Evolutionary conservation across 139 green algal species (phyloP).

Genomic region (Chlamydomonas sphaeroides): DNA sequence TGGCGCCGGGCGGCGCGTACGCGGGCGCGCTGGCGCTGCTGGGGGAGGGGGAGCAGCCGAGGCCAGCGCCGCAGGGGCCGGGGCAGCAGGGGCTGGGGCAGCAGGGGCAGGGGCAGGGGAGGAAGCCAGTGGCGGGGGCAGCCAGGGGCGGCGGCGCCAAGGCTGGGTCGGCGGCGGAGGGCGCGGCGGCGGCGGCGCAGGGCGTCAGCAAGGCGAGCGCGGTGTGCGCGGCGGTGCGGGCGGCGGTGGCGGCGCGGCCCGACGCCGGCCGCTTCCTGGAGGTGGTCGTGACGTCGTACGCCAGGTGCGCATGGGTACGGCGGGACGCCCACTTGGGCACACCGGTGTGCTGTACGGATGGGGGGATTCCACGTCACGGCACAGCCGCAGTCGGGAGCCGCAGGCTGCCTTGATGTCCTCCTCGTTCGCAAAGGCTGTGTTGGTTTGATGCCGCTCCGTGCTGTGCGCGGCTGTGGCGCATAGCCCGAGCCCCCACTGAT

Average conservation of each 20-base stretch:
- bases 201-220: conserved; percentile 56
- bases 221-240: conserved; percentile 59
- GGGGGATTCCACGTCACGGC: too few species aligned
- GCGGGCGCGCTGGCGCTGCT: conserved; percentile 42
- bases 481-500: too few species aligned
- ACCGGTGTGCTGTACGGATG: too few species aligned
- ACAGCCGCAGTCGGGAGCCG: too few species aligned
- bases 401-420: too few species aligned
- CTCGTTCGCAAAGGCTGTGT: too few species aligned
- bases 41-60: neutral
- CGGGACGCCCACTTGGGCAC: too few species aligned
- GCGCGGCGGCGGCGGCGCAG: neutral
- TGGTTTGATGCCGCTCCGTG: too few species aligned
- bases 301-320: conserved; percentile 30
- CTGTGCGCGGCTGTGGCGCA: too few species aligned
- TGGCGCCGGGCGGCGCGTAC: conserved; percentile 74
- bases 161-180: neutral
- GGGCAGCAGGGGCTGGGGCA: neutral
- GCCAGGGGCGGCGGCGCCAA: neutral
- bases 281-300: conserved; percentile 70
- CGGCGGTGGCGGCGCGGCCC: conserved; percentile 45
- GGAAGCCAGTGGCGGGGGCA: neutral
- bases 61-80: too few species aligned
- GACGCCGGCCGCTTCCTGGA: conserved; percentile 53
- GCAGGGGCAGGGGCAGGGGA: neutral